phyloP scores from a whole-genome alignment of 2,329 filamentous ascomycete genomes.

The Neoscytalidium dimidiatum region DNA sequence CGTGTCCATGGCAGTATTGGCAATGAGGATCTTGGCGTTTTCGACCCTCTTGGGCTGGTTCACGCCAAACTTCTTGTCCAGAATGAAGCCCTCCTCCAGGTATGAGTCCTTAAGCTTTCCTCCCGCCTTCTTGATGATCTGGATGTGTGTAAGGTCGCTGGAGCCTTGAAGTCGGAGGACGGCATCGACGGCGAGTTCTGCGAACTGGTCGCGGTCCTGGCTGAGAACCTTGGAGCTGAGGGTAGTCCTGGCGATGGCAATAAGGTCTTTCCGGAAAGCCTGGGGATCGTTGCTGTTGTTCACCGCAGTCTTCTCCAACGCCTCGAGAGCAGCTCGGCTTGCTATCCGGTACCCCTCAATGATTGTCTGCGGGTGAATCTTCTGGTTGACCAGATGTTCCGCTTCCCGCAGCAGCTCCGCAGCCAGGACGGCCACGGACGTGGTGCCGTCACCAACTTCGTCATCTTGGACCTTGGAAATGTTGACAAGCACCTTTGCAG shows the following conservation, averaged over 20 bases:
- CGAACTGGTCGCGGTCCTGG: slow-evolving; percentile 91
- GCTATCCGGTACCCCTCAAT: slow-evolving; percentile 99
- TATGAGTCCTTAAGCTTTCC: slow-evolving; percentile 98
- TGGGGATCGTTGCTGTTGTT: slow-evolving; percentile 84
- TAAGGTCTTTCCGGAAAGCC: slow-evolving; percentile 85
- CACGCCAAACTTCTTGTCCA: slow-evolving; percentile 98
- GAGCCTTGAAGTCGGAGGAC: slow-evolving; percentile 87
- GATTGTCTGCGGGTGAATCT: slow-evolving; percentile 99
- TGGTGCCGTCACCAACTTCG: slow-evolving; percentile 96
- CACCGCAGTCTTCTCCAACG: slow-evolving; percentile 80
- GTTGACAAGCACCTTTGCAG: slow-evolving; percentile 97
- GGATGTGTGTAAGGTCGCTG: slow-evolving; percentile 93
- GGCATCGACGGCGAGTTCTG: slow-evolving; percentile 85
- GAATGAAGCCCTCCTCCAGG: slow-evolving; percentile 95
- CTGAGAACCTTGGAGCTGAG: slow-evolving; percentile 95
- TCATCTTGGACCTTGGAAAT: slow-evolving; percentile 99
- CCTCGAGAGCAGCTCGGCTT: slow-evolving; percentile 80
- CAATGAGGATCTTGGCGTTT: slow-evolving; percentile 96
- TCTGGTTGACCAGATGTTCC: slow-evolving; percentile 95
- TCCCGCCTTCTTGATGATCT: slow-evolving; percentile 99
- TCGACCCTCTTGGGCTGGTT: slow-evolving; percentile 97
- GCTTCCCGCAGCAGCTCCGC: slow-evolving; percentile 95
- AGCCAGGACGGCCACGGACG: slow-evolving; percentile 93
- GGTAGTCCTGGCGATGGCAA: slow-evolving; percentile 90
- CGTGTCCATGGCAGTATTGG: slow-evolving; percentile 98